Evolutionary conservation across 2,329 filamentous ascomycete genomes (phyloP), one percentile per base, ranked within the genome.

Genomic region (Trichoderma sp.): DNA sequence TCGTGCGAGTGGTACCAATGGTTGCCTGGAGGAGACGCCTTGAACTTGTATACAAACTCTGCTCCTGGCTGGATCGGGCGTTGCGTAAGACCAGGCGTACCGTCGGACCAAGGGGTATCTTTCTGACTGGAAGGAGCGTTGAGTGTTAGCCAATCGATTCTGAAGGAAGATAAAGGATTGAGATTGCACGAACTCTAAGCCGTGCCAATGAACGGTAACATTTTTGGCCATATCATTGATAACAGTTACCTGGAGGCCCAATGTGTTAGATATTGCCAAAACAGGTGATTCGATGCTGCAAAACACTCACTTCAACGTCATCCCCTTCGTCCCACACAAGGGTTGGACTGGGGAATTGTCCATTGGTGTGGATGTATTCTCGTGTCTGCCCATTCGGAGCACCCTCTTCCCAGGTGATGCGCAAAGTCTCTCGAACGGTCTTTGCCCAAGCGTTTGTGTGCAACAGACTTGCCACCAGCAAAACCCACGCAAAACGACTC

Each of bases 1-100:
- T 79, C 78, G 69, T 89, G 86, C 0, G 84, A 80, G 73, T 88
- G 86, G 69, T 88, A 89, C 78, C 83, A 88, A 73, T 85, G 86
- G 51, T 80, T 82, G 2, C 87, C 87, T 68, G 84, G 81, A 64
- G 85, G 80, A 0, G 77, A 78, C 0, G 85, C 85, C n/a, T 76
- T 80, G 77, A 83, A 89, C 39, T 75, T 77, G 71, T 88, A 86
- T 0, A 78, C 76, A 69, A 83, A 88, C 26, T 72, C 77, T 3
- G 71, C 69, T 2, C 81, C 80, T 0, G 84, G 79, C n/a, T 74
- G 69, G 65, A 88, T 86, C 3, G 80, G 75, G 3, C 76, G 76
- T 69, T 88, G 85, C 0, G 81, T 79, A 2, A 88, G 72, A 1
- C 85, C 85, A 0, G 85, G 83, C 0, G 85, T 81, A 43, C 86